A percentile compares a stretch with the other conserved stretches of the same genome.
phyloP scores from a whole-genome alignment of 169 alveolate species.

The Plasmodium gallinaceum region DNA sequence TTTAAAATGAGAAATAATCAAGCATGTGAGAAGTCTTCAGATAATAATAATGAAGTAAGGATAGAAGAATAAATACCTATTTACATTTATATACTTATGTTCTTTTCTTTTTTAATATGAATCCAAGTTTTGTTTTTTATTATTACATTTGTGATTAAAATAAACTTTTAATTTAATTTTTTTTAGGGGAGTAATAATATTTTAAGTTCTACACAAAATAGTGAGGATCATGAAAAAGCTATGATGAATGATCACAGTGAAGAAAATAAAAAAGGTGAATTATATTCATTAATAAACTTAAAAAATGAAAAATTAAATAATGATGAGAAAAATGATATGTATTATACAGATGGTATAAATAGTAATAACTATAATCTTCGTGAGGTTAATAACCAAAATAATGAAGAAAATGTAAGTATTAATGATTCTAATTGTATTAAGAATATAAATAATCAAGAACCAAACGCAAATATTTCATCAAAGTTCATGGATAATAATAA shows the following conservation, averaged over 20 bases:
- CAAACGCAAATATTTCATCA: conserved; percentile 1
- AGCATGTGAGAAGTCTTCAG: conserved; percentile 40
- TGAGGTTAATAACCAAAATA: neutral
- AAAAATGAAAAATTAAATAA: neutral
- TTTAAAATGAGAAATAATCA: conserved; percentile 52
- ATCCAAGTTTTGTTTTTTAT: neutral
- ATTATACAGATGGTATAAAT: neutral
- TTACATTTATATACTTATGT: neutral
- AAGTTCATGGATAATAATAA: neutral
- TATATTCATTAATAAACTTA: neutral
- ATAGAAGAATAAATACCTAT: neutral
- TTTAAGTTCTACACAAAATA: neutral
- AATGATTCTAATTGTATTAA: neutral
- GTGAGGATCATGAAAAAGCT: neutral
- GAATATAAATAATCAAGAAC: conserved; percentile 14
- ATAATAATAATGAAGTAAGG: conserved; percentile 33
- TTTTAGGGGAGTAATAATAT: conserved; percentile 8
- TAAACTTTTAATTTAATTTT: neutral
- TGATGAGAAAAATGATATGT: neutral
- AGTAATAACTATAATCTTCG: neutral
- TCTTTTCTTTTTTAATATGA: neutral
- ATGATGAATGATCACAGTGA: neutral
- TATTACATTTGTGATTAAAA: neutral
- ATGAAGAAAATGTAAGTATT: neutral
- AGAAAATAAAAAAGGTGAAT: conserved; percentile 6